Evolutionary conservation across 352 stramenopile species (phyloP).

Genomic region (Globisporangium cystogenes): DNA sequence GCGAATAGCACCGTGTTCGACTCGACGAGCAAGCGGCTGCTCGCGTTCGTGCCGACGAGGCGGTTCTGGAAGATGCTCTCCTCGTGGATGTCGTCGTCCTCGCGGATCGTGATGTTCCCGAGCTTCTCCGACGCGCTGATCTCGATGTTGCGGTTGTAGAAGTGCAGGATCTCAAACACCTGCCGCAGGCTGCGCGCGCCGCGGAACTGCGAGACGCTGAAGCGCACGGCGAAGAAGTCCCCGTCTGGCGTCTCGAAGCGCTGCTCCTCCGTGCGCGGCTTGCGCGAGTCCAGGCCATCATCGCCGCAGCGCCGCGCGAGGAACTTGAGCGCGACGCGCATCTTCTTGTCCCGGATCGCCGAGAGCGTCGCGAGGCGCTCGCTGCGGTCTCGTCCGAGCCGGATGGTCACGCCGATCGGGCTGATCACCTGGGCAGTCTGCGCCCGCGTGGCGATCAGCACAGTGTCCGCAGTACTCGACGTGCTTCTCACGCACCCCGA

Average conservation of each 20-base stretch:
- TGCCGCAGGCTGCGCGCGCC: conserved; percentile 18
- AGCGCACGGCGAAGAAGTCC: conserved; percentile 42
- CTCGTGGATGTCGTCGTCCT: conserved; percentile 29
- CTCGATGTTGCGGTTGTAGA: conserved; percentile 35
- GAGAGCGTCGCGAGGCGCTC: conserved; percentile 9
- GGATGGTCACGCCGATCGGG: conserved; percentile 4
- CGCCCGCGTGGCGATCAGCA: background rate
- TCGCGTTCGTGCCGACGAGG: conserved; percentile 18
- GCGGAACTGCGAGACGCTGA: conserved; percentile 45
- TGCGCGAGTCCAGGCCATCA: conserved; percentile 13
- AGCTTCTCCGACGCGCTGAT: conserved; percentile 42
- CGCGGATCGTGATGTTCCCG: conserved; percentile 38
- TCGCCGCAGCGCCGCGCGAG: conserved; percentile 15
- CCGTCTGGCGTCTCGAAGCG: conserved; percentile 38
- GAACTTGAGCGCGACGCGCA: conserved; percentile 21
- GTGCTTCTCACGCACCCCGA: background rate
- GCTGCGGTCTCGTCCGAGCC: conserved; percentile 2
- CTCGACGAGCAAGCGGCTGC: conserved; percentile 18
- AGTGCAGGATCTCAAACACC: conserved; percentile 32
- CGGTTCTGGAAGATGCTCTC: conserved; percentile 26
- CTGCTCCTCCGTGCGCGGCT: conserved; percentile 19
- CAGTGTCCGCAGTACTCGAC: too few relatives aligned
- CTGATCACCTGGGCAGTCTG: conserved; percentile 12
- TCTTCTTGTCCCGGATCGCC: conserved; percentile 18
- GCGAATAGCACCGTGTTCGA: conserved; percentile 38